A percentile compares a stretch with the other conserved stretches of the same genome.
phyloP scores from a whole-genome alignment of 345 rosid genomes.

The Sapria himalayana region DNA sequence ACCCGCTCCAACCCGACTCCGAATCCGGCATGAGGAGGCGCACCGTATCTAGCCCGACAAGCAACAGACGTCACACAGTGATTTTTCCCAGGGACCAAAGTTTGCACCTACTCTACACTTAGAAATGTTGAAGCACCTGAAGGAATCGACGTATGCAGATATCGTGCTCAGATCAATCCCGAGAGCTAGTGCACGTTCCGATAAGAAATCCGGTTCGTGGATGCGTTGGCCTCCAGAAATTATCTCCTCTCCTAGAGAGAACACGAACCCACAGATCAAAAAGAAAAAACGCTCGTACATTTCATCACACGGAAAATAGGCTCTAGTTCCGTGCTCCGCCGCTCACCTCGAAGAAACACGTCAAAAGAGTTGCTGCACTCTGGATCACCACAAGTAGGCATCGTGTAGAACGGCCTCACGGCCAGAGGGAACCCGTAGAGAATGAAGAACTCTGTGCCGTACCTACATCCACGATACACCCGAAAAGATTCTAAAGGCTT shows the following conservation, averaged over 20 bases:
- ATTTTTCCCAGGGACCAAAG: neutral
- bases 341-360: conserved; percentile 84
- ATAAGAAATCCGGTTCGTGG: conserved; percentile 53
- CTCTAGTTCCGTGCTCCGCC: no score
- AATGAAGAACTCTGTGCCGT: conserved; percentile 74
- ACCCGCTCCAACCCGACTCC: conserved; percentile 76
- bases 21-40: conserved; percentile 84
- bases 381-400: conserved; percentile 64
- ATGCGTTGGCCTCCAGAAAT: conserved; percentile 94
- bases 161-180: conserved; percentile 65
- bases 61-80: no score
- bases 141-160: conserved; percentile 58
- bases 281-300: no score
- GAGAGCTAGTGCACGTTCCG: conserved; percentile 43
- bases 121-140: conserved; percentile 29
- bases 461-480: conserved; percentile 16
- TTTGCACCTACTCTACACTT: neutral
- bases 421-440: conserved; percentile 62
- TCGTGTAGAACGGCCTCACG: conserved; percentile 85
- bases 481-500: neutral
- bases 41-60: conserved; percentile 41
- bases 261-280: no score
- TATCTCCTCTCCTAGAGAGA: conserved; percentile 66
- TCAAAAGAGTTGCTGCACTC: conserved; percentile 78
- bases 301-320: no score